Percentiles rank a stretch among this genome's conserved stretches.
phyloP scores from a whole-genome alignment of 148 eudicot genomes.

The Diospyros lotus region DNA sequence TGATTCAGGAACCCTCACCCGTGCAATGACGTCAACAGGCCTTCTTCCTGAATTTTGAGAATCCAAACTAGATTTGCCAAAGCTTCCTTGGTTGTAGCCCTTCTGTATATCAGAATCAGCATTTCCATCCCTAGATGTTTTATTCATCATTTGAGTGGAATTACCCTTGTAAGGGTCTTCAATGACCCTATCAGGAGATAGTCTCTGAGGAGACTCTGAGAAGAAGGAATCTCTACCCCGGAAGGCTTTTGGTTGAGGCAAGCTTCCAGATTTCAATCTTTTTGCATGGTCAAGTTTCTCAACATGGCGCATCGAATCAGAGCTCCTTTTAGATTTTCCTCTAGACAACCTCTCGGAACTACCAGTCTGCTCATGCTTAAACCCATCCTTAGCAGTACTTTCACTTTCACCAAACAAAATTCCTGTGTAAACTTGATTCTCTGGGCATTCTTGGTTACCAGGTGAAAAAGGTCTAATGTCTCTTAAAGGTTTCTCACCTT shows the following conservation, averaged over 20 bases:
- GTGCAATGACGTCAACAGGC: slow-evolving; percentile 29
- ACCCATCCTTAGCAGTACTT: slow-evolving; percentile 29
- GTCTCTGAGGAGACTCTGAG: slow-evolving; percentile 27
- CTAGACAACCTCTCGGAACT: slow-evolving; percentile 32
- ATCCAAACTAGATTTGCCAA: slow-evolving; percentile 40
- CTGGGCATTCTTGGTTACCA: slow-evolving; percentile 30
- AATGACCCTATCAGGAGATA: slow-evolving; percentile 36
- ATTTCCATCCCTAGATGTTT: slow-evolving; percentile 30
- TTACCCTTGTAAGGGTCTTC: slow-evolving; percentile 35
- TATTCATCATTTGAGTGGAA: slow-evolving; percentile 28
- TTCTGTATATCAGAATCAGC: slow-evolving; percentile 29
- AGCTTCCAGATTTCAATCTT: slow-evolving; percentile 42
- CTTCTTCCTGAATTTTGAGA: slow-evolving; percentile 38
- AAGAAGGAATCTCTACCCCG: slow-evolving; percentile 32
- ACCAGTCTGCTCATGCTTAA: slow-evolving; percentile 33
- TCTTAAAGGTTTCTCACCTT: slow-evolving; percentile 28
- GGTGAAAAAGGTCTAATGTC: slow-evolving; percentile 25
- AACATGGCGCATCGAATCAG: slow-evolving; percentile 35
- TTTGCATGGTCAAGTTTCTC: slow-evolving; percentile 42
- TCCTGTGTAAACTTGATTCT: slow-evolving; percentile 17
- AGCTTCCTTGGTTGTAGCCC: slow-evolving; percentile 27
- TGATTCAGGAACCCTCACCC: slow-evolving; percentile 32
- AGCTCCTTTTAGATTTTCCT: slow-evolving; percentile 56
- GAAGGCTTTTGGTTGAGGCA: slow-evolving; percentile 32
- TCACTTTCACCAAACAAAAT: slow-evolving; percentile 29